Evolutionary conservation across 1,139 yeast species (phyloP).

Genomic region (Saccharomyces uvarum): DNA sequence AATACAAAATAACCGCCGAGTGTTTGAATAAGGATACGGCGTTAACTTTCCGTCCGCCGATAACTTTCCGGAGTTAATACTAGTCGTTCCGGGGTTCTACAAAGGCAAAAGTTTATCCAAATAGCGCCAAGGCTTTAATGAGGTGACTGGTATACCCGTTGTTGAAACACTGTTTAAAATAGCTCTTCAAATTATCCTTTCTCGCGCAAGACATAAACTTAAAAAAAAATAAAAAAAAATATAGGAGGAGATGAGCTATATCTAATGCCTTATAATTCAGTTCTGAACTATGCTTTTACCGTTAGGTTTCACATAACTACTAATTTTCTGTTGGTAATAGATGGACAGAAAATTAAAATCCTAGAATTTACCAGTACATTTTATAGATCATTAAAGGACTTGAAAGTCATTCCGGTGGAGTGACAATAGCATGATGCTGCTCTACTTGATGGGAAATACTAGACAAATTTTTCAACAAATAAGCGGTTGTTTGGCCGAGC

Average conservation of each 20-base stretch:
- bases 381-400: background rate
- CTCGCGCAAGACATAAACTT: no score
- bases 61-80: background rate
- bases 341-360: no score
- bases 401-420: background rate
- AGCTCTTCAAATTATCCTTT: no score
- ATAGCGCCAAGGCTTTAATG: background rate
- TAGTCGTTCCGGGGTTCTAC: background rate
- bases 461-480: background rate
- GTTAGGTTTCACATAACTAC: no score
- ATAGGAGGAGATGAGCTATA: no score
- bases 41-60: background rate
- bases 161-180: background rate
- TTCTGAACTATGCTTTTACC: no score
- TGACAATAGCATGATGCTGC: no score
- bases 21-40: background rate
- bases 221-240: no score
- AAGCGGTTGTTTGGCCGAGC: slow-evolving; percentile 9
- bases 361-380: no score
- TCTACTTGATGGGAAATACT: background rate
- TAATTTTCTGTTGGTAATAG: no score
- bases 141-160: background rate
- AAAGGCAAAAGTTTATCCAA: no score
- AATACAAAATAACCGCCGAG: background rate
- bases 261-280: no score